Conservation (phyloP, 176 grass and related monocot genomes). For the Chloris gayana region DNA sequence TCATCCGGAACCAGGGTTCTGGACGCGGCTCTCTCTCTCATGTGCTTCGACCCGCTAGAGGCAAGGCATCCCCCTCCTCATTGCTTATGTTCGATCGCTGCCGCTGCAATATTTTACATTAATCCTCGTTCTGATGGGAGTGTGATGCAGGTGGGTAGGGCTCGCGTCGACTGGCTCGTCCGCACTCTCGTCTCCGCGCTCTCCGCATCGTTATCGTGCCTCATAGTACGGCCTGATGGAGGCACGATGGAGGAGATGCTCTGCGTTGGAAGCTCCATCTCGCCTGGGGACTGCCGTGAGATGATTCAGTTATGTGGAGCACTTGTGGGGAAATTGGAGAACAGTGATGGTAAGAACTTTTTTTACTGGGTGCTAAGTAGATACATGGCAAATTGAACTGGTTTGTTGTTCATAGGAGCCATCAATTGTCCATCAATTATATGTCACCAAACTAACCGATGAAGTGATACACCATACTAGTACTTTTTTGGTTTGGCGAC, state of each 20-base stretch:
- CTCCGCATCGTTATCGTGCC: slow-evolving; percentile 52
- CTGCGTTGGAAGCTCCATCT: slow-evolving; percentile 54
- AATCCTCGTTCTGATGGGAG: not conserved
- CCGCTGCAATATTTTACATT: not conserved
- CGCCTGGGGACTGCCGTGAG: slow-evolving; percentile 45
- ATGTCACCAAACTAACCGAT: not conserved
- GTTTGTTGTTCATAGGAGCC: not conserved
- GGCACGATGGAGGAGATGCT: slow-evolving; percentile 36
- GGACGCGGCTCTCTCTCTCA: slow-evolving; percentile 79
- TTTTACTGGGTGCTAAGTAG: not conserved
- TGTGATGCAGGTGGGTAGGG: slow-evolving; percentile 50
- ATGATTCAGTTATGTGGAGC: slow-evolving; percentile 54
- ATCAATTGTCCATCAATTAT: not conserved
- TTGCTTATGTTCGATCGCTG: not conserved
- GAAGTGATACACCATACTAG: not conserved
- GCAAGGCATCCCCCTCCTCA: slow-evolving; percentile 34
- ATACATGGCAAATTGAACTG: not conserved
- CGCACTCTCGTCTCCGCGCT: slow-evolving; percentile 61
- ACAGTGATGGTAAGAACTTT: slow-evolving; percentile 40
- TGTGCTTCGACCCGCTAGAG: slow-evolving; percentile 70
- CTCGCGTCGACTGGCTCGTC: slow-evolving; percentile 56
- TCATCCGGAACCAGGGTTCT: slow-evolving; percentile 58
- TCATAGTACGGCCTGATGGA: slow-evolving; percentile 33
- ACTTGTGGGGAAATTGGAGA: slow-evolving; percentile 53
- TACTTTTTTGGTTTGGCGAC: not conserved